A percentile compares a stretch with the other conserved stretches of the same genome.
phyloP scores from a whole-genome alignment of 2,329 filamentous ascomycete species.

The Alternaria sp. region DNA sequence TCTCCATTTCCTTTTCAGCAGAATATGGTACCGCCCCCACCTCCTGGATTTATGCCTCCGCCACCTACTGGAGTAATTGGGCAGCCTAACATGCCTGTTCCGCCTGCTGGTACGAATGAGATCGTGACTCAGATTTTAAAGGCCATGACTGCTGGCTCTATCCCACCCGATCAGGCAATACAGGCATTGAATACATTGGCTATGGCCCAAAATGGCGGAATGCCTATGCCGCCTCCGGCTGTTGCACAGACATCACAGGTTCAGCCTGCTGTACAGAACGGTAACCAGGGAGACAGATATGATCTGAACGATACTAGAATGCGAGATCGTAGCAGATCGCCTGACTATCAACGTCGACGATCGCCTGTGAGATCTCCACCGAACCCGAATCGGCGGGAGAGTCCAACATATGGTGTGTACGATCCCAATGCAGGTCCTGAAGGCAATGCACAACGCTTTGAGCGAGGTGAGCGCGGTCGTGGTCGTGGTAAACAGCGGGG shows the following conservation, averaged over 20 bases:
- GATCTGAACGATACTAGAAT: constrained; percentile 46
- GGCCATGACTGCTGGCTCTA: constrained; percentile 44
- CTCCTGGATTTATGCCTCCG: constrained; percentile 44
- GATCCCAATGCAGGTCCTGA: constrained; percentile 66
- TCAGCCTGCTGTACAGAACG: constrained; percentile 30
- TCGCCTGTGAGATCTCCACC: constrained; percentile 64
- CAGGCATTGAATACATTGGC: constrained; percentile 44
- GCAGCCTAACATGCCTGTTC: constrained; percentile 35
- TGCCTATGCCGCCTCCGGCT: constrained; percentile 35
- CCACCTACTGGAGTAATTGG: constrained; percentile 33
- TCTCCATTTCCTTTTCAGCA: constrained; percentile 40
- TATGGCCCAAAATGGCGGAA: constrained; percentile 34
- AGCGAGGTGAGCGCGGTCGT: constrained; percentile 64
- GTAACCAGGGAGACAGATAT: constrained; percentile 35
- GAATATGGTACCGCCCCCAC: constrained; percentile 41
- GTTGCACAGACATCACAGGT: constrained; percentile 24
- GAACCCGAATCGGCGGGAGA: constrained; percentile 67
- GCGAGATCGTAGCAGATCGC: constrained; percentile 59
- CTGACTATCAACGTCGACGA: constrained; percentile 72
- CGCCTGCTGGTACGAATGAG: constrained; percentile 36
- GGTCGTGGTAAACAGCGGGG: constrained; percentile 59
- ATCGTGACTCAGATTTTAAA: constrained; percentile 45
- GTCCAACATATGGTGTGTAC: constrained; percentile 77
- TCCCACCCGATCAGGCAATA: constrained; percentile 46
- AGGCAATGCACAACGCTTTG: constrained; percentile 63